A percentile compares a stretch with the other conserved stretches of the same genome.
Conservation (phyloP, 495 filamentous ascomycete genomes). For the Penicillium arizonense region DNA sequence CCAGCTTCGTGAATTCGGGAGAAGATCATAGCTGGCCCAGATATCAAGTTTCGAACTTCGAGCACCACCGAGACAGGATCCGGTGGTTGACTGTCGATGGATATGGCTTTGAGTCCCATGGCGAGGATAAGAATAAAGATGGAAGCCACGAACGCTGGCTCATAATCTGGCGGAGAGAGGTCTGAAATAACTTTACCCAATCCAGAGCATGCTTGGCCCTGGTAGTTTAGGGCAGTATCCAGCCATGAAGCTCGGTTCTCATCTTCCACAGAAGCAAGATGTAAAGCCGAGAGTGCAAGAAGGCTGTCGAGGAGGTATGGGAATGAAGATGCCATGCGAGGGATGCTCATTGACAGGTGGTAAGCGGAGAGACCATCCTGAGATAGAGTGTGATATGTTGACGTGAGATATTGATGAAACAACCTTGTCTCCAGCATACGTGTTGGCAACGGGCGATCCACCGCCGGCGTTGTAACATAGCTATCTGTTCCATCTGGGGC, state of each 20-base stretch:
- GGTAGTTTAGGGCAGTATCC: constrained; percentile 34
- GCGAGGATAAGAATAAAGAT: constrained; percentile 41
- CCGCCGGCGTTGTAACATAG: constrained; percentile 8
- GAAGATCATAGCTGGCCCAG: constrained; percentile 36
- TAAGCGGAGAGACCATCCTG: constrained; percentile 27
- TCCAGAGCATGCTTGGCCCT: constrained; percentile 34
- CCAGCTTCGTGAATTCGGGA: constrained; percentile 23
- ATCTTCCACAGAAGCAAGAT: constrained; percentile 38
- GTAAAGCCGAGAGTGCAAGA: constrained; percentile 46
- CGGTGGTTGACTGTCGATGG: constrained; percentile 20
- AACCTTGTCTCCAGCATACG: constrained; percentile 40
- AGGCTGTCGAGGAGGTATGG: constrained; percentile 48
- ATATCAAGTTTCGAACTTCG: constrained; percentile 34
- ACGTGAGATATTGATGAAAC: constrained; percentile 39
- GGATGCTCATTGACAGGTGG: constrained; percentile 43
- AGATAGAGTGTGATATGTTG: constrained; percentile 31
- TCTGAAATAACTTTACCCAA: constrained; percentile 28
- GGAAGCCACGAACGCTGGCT: constrained; percentile 39
- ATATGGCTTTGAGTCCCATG: constrained; percentile 35
- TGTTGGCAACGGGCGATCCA: constrained; percentile 15
- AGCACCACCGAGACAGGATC: constrained; percentile 32
- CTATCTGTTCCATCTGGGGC: constrained; percentile 22
- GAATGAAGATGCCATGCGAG: constrained; percentile 41
- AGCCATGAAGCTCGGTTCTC: constrained; percentile 31
- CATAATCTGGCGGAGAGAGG: constrained; percentile 25